A percentile compares a stretch with the other conserved stretches of the same genome.
Conservation (phyloP, 129 eudicot species). For the Mikania micrantha region DNA sequence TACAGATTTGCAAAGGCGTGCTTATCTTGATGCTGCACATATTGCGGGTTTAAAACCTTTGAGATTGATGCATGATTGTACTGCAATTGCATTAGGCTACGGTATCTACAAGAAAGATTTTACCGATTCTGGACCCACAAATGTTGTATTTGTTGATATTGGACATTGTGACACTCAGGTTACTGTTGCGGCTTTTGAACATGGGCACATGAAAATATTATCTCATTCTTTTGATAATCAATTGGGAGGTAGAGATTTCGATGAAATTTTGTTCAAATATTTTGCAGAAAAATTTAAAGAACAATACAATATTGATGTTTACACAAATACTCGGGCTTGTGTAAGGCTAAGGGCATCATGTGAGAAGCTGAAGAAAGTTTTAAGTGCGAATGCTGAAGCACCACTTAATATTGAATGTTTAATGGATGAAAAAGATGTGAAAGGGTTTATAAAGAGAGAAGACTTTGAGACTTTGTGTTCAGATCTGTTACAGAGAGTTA, state of each 20-base stretch:
- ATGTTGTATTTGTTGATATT: constrained; percentile 86
- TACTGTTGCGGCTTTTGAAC: constrained; percentile 67
- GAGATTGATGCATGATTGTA: constrained; percentile 84
- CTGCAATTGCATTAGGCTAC: constrained; percentile 92
- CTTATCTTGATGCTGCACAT: constrained; percentile 76
- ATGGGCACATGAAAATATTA: constrained; percentile 65
- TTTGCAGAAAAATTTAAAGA: constrained; percentile 59
- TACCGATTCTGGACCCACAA: constrained; percentile 33
- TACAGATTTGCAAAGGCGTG: constrained; percentile 80
- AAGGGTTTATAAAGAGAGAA: constrained; percentile 83
- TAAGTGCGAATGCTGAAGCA: constrained; percentile 98
- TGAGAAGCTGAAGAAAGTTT: constrained; percentile 88
- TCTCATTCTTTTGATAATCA: constrained; percentile 85
- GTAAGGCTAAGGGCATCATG: constrained; percentile 76
- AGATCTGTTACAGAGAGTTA: constrained; percentile 53
- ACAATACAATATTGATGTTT: constrained; percentile 65
- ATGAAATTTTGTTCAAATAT: constrained; percentile 72
- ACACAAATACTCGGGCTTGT: constrained; percentile 66
- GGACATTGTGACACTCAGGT: constrained; percentile 97
- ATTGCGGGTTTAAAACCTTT: constrained; percentile 76
- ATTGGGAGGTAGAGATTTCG: constrained; percentile 91
- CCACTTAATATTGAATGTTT: constrained; percentile 88
- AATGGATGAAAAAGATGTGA: constrained; percentile 98
- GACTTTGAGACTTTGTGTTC: constrained; percentile 79
- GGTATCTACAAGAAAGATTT: constrained; percentile 92